Evolutionary conservation across 148 eudicot genomes (phyloP).

Genomic region (Nepenthes gracilis): DNA sequence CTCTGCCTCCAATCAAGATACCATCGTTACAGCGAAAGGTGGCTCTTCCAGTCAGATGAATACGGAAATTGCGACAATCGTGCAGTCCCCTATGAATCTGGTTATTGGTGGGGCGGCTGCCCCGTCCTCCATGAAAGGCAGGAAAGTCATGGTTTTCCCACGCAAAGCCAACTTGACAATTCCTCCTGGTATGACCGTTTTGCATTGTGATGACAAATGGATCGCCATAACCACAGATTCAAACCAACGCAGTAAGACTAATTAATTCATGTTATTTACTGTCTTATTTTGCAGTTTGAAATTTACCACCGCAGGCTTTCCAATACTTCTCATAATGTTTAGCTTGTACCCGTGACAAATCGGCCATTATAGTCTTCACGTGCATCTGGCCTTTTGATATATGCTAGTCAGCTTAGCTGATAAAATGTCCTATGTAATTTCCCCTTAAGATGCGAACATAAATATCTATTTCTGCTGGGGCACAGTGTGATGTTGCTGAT

Average conservation of each 20-base stretch:
- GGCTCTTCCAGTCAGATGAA: neutral
- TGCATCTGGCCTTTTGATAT: no score
- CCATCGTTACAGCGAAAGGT: neutral
- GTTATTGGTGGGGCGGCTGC: neutral
- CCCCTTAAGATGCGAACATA: no score
- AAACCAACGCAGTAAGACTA: neutral
- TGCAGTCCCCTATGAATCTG: neutral
- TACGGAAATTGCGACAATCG: neutral
- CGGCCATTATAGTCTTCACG: no score
- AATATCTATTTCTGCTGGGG: no score
- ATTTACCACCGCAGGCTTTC: no score
- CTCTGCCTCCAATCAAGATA: neutral
- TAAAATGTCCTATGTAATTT: no score
- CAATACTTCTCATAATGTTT: no score
- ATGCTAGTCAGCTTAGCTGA: no score
- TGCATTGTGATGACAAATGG: slow-evolving; percentile 32
- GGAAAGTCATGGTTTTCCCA: slow-evolving; percentile 4
- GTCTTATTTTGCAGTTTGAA: no score
- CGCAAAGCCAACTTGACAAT: slow-evolving; percentile 10
- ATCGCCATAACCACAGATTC: slow-evolving; percentile 17
- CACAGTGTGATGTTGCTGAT: no score
- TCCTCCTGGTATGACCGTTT: slow-evolving; percentile 18
- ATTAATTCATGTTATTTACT: no score
- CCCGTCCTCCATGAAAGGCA: neutral
- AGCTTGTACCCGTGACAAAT: no score